Evolutionary conservation across 495 filamentous ascomycete species (phyloP), one percentile per base, ranked within the genome.

Genomic region (Aspergillus carlsbadensis): DNA sequence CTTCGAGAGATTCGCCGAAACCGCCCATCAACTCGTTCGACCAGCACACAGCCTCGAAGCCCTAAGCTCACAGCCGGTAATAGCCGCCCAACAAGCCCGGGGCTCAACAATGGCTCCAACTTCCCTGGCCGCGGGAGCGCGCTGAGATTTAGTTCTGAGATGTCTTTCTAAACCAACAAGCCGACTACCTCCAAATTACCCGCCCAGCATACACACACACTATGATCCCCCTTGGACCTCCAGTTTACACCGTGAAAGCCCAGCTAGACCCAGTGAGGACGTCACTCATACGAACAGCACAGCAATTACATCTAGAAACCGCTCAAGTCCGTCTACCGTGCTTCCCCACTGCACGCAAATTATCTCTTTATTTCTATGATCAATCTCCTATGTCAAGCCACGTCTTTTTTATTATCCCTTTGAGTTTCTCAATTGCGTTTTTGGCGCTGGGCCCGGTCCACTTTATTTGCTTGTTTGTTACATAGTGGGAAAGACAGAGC

Each of bases 1-100:
- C 70, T 89, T 59, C 70, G 80, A 58, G 76, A 85, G 58, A 65
- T 82, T 54, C 66, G 79, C 73, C 66, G 79, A 48, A 76, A 76
- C 37, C 73, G 76, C 0, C 76, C 76, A 1, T 73, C 73, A 0
- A 78, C 74, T 26, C 74, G 76, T 17, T 72, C 74, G 8, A 77
- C 76, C 7, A 78, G 76, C 49, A 73, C 74, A 14, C 74, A 77
- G 42, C 75, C 76, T 11, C 65, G 76, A 47, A 78, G 76, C 46
- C 76, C 76, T 3, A 78, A 76, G 48, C 71, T 65, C 64, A 67
- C 58, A 4, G 59, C 71, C 18, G 57, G 37, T 5, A 57, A 61
- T 20, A 78, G 76, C 54, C 74, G 76, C 21, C 74, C 74, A n/a
- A 70, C 71, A 10, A 78, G 76, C 52, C 76, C 76, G 10, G 76